Conservation (phyloP, 495 filamentous ascomycete genomes). For the Hypoxylon cercidicola region DNA sequence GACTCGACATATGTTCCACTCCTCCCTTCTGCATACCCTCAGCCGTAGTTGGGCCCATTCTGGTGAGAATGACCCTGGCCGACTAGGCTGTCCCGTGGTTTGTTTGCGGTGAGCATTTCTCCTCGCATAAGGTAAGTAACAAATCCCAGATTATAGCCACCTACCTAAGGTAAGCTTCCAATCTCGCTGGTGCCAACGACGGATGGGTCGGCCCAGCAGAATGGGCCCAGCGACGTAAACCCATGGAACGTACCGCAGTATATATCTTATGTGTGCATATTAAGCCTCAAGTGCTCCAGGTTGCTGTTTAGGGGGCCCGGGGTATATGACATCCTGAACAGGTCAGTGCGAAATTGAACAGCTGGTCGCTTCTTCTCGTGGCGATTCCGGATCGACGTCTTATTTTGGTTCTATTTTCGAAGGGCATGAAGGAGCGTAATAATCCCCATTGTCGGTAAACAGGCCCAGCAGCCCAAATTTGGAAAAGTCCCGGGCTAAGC, state of each 20-base stretch:
- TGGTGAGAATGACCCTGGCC: background rate
- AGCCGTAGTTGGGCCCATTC: background rate
- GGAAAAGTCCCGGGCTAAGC: too few relatives aligned
- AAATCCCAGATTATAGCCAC: slow-evolving; percentile 11
- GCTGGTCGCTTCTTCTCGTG: background rate
- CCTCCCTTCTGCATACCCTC: slow-evolving; percentile 8
- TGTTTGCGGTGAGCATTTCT: slow-evolving; percentile 1
- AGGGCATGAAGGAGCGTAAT: background rate
- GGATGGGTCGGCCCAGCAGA: background rate
- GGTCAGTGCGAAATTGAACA: slow-evolving; percentile 30
- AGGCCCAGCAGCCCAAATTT: background rate
- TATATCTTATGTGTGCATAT: slow-evolving; percentile 7
- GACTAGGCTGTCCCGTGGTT: background rate
- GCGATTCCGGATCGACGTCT: background rate
- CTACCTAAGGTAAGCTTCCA: slow-evolving; percentile 18
- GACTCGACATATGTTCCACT: slow-evolving; percentile 16
- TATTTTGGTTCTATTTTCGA: background rate
- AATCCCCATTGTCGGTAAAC: too few relatives aligned
- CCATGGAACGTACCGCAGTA: background rate
- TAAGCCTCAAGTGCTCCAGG: background rate
- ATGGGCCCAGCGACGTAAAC: background rate
- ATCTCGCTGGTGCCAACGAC: background rate
- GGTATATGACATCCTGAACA: slow-evolving; percentile 13
- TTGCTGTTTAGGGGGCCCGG: slow-evolving; percentile 3
- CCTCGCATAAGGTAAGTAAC: slow-evolving; percentile 9